phyloP scores from a whole-genome alignment of 805 yeast species.

The Metschnikowia peoriensis region DNA sequence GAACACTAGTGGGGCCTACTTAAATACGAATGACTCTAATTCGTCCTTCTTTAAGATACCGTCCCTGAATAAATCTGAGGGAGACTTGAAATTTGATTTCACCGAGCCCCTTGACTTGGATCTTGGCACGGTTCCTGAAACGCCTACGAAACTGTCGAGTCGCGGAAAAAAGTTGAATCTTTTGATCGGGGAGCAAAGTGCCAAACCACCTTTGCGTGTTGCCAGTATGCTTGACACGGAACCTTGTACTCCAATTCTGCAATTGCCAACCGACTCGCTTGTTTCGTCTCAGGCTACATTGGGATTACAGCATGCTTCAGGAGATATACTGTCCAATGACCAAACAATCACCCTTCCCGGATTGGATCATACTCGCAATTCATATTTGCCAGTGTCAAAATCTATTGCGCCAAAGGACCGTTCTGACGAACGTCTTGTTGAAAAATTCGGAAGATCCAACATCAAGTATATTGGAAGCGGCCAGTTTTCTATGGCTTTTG shows the following conservation, averaged over 20 bases:
- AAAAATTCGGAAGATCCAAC: constrained; percentile 51
- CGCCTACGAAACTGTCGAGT: constrained; percentile 34
- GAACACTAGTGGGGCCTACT: constrained; percentile 20
- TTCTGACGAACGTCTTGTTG: constrained; percentile 45
- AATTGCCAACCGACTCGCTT: constrained; percentile 19
- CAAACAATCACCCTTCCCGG: constrained; percentile 12
- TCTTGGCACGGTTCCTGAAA: constrained; percentile 29
- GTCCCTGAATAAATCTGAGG: constrained; percentile 17
- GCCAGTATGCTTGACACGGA: constrained; percentile 9
- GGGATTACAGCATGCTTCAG: constrained; percentile 10
- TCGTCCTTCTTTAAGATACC: constrained; percentile 34
- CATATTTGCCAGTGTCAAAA: neutral
- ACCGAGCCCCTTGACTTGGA: constrained; percentile 17
- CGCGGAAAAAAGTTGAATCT: constrained; percentile 13
- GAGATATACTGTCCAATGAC: constrained; percentile 10
- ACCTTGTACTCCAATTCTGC: constrained; percentile 21
- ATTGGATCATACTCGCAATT: constrained; percentile 4
- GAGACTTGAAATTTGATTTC: constrained; percentile 20
- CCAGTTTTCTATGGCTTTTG: constrained; percentile 86
- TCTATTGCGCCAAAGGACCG: constrained; percentile 9
- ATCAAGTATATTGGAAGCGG: constrained; percentile 78
- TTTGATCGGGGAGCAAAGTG: constrained; percentile 1
- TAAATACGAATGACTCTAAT: constrained; percentile 31
- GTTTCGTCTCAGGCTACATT: constrained; percentile 24
- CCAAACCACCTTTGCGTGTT: constrained; percentile 1